Evolutionary conservation across 352 stramenopile genomes (phyloP).

Genomic region (Halophytophthora batemanensis): DNA sequence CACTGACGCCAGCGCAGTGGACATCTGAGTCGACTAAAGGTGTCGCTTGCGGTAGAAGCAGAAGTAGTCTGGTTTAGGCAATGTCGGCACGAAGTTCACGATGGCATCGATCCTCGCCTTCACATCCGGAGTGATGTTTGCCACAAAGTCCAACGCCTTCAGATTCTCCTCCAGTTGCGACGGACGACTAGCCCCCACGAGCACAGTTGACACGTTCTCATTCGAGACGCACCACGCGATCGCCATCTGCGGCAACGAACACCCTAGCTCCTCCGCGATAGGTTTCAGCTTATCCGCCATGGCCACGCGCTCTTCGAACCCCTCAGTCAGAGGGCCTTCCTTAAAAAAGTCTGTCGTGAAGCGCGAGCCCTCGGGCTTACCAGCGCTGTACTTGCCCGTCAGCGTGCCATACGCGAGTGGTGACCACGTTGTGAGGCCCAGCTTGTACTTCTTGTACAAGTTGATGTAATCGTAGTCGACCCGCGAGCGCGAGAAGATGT

Average conservation of each 20-base stretch:
- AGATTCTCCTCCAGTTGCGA: no score
- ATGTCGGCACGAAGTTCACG: no score
- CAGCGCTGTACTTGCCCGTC: slow-evolving; percentile 58
- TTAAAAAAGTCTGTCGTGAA: slow-evolving; percentile 13
- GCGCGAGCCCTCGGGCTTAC: slow-evolving; percentile 23
- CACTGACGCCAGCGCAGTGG: no score
- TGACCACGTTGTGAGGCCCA: slow-evolving; percentile 33
- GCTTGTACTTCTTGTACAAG: slow-evolving; percentile 16
- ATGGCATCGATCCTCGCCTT: no score
- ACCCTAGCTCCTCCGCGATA: slow-evolving; percentile 45
- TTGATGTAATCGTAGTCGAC: slow-evolving; percentile 15
- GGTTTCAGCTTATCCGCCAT: slow-evolving; percentile 35
- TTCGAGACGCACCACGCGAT: no score
- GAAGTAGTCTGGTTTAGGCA: no score
- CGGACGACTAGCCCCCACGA: no score
- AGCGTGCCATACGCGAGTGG: slow-evolving; percentile 38
- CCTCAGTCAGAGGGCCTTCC: neutral
- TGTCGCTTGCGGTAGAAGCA: no score
- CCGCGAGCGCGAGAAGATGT: slow-evolving; percentile 47
- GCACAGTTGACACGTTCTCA: no score
- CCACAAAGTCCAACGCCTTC: no score
- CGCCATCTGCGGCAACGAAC: slow-evolving; percentile 42
- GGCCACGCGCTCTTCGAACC: slow-evolving; percentile 13
- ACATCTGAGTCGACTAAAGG: no score
- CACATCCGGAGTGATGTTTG: no score